These are phyloP conservation scores for Paramarasmius palmivorus DNA, from an alignment of 1,284 basidiomycete genomes.

Conservation along the genomic window DNA sequence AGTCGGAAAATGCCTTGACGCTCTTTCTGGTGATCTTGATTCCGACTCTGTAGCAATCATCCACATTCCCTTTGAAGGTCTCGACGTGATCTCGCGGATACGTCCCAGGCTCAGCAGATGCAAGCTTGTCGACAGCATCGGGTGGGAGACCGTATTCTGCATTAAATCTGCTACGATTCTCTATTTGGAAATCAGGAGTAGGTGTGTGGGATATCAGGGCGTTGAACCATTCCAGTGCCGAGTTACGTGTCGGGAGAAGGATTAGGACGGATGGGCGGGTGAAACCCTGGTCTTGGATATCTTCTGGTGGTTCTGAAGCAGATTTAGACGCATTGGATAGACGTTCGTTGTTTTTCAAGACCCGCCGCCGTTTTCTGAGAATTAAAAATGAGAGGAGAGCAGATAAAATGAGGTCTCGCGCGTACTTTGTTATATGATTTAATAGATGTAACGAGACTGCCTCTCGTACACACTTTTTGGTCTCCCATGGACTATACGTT, in stretches of 20 bases:
- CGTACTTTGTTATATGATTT: slow-evolving; percentile 86
- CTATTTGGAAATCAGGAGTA: slow-evolving; percentile 68
- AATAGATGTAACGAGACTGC: slow-evolving; percentile 74
- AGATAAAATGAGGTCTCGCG: not conserved
- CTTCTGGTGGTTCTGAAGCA: slow-evolving; percentile 55
- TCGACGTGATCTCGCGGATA: slow-evolving; percentile 92
- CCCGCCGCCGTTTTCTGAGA: slow-evolving; percentile 81
- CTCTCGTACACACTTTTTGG: slow-evolving; percentile 58
- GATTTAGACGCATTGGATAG: slow-evolving; percentile 68
- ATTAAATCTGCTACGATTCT: slow-evolving; percentile 84
- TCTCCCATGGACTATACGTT: slow-evolving; percentile 58
- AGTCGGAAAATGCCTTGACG: slow-evolving; percentile 85
- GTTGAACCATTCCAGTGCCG: slow-evolving; percentile 78
- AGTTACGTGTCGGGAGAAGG: slow-evolving; percentile 90
- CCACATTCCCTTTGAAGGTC: slow-evolving; percentile 95
- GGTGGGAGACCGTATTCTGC: slow-evolving; percentile 83
- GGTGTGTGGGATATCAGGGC: slow-evolving; percentile 73
- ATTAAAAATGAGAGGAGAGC: slow-evolving; percentile 10
- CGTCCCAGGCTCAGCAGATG: slow-evolving; percentile 66
- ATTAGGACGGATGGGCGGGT: slow-evolving; percentile 94
- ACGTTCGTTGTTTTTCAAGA: slow-evolving; percentile 95
- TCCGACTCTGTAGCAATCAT: slow-evolving; percentile 93
- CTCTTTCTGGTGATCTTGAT: slow-evolving; percentile 92
- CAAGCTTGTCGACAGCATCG: slow-evolving; percentile 82
- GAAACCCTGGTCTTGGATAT: slow-evolving; percentile 95